Evolutionary conservation across 2,329 filamentous ascomycete genomes (phyloP).

Genomic region (Aspergillus caelatus): DNA sequence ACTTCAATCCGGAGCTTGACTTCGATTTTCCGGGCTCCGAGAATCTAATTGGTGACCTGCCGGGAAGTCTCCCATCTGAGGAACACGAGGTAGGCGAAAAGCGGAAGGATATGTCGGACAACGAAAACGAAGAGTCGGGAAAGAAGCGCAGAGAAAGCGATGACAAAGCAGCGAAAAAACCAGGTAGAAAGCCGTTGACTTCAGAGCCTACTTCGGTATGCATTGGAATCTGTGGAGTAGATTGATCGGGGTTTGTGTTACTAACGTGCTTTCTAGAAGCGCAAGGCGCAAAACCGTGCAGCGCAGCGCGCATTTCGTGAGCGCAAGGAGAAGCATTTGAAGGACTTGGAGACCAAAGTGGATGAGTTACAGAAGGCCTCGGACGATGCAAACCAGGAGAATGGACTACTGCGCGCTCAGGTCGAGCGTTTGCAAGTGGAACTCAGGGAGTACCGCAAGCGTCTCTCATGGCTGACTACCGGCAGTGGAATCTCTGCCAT

Average conservation of each 20-base stretch:
- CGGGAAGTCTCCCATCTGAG: slow-evolving; percentile 45
- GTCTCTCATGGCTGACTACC: slow-evolving; percentile 66
- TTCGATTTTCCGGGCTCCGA: slow-evolving; percentile 67
- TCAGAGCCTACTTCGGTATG: slow-evolving; percentile 94
- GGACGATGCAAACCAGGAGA: slow-evolving; percentile 81
- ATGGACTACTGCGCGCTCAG: slow-evolving; percentile 78
- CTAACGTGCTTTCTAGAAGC: slow-evolving; percentile 43
- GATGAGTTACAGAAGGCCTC: slow-evolving; percentile 76
- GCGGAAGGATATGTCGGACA: slow-evolving; percentile 63
- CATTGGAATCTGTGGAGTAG: slow-evolving; percentile 26
- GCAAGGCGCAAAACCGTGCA: slow-evolving; percentile 90
- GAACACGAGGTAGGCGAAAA: slow-evolving; percentile 63
- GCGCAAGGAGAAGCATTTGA: slow-evolving; percentile 79
- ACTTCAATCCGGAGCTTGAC: slow-evolving; percentile 79
- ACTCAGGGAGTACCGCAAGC: slow-evolving; percentile 87
- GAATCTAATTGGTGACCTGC: slow-evolving; percentile 76
- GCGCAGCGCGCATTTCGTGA: slow-evolving; percentile 93
- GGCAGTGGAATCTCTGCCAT: slow-evolving; percentile 52
- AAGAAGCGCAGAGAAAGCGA: slow-evolving; percentile 76
- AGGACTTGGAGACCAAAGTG: slow-evolving; percentile 59
- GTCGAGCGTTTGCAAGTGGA: slow-evolving; percentile 85
- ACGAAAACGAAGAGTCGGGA: slow-evolving; percentile 65
- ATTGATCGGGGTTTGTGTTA: slow-evolving; percentile 3
- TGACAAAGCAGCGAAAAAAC: slow-evolving; percentile 90
- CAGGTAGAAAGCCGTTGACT: slow-evolving; percentile 91